Conservation (phyloP, 495 filamentous ascomycete species). For the Penicillium goetzii region DNA sequence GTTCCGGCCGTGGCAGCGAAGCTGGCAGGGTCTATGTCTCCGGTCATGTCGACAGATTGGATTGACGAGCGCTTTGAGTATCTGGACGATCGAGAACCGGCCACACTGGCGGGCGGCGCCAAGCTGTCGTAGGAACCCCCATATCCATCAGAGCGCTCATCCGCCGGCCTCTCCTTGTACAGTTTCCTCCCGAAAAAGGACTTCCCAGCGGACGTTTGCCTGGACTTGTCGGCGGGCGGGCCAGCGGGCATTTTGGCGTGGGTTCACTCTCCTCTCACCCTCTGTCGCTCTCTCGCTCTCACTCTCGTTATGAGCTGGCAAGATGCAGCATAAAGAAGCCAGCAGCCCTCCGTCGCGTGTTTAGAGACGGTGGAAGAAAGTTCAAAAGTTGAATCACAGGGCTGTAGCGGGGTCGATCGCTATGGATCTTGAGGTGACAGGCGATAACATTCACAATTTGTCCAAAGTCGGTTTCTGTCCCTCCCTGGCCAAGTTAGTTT, state of each 20-base stretch:
- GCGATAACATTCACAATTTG: conserved; percentile 29
- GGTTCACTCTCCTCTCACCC: conserved; percentile 28
- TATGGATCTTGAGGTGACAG: conserved; percentile 22
- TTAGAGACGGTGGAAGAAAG: conserved; percentile 7
- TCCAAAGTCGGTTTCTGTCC: conserved; percentile 28
- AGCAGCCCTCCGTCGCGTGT: conserved; percentile 26
- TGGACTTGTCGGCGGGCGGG: conserved; percentile 74
- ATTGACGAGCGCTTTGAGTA: conserved; percentile 81
- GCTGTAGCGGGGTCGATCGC: conserved; percentile 22
- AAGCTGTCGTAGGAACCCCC: conserved; percentile 54
- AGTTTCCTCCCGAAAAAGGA: conserved; percentile 82
- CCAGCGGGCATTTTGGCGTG: conserved; percentile 55
- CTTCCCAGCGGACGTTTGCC: conserved; percentile 82
- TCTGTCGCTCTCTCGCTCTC: too few relatives aligned
- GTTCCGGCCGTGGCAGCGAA: conserved; percentile 80
- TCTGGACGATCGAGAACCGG: conserved; percentile 74
- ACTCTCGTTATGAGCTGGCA: conserved; percentile 32
- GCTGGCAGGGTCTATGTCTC: conserved; percentile 52
- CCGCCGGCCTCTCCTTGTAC: conserved; percentile 71
- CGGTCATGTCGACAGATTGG: conserved; percentile 64
- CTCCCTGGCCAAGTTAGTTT: conserved; percentile 29
- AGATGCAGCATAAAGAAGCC: conserved; percentile 46
- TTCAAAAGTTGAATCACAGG: conserved; percentile 11
- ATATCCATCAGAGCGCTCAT: conserved; percentile 58
- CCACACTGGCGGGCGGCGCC: conserved; percentile 53